Evolutionary conservation across 768 basidiomycete species (phyloP), one percentile per base, ranked within the genome.

Genomic region (Boletus sp.): DNA sequence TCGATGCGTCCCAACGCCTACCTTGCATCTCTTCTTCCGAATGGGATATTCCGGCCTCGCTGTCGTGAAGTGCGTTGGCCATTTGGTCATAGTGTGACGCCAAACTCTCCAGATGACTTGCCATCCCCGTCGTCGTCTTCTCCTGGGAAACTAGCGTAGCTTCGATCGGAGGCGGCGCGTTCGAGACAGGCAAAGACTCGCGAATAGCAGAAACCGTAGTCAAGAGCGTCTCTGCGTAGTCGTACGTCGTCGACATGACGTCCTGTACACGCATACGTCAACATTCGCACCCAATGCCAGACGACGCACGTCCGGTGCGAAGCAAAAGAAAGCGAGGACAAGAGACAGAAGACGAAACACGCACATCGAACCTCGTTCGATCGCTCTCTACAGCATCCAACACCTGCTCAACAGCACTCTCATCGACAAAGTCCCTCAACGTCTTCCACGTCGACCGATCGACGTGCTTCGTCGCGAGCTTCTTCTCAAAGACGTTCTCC

Each of bases 391-490:
- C 82, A 1, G 77, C 78, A 52, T 93, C 92, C 46, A 88, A 67
- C 18, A 84, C 78, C 59, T 90, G 87, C 52, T 94, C 92, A 37
- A 93, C 85, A 7, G 84, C 87, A 32, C 84, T 79, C 62, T 94
- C 92, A 63, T 92, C 89, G 36, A 92, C 89, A 69, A 94, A 93
- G 67, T 93, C 90, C 35, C 92, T 81, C 35, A 93, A 67, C 0
- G 87, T 89, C 77, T 91, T 93, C 91, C 91, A 92, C 33, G 75
- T 78, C 40, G 75, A 77, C 55, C 84, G 76, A 62, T 87, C 85
- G 28, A 64, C 66, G 54, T 62, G 57, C 32, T 60, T 63, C 3
- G 54, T 61, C 6, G 59, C 49, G 11, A 52, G 59, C 32, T 67
- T 65, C 51, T 47, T 61, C 24, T 64, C 62, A 28, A 66, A 58